Base-by-base conservation (phyloP, 345 rosid species). In the Gossypium sturtianum region DNA sequence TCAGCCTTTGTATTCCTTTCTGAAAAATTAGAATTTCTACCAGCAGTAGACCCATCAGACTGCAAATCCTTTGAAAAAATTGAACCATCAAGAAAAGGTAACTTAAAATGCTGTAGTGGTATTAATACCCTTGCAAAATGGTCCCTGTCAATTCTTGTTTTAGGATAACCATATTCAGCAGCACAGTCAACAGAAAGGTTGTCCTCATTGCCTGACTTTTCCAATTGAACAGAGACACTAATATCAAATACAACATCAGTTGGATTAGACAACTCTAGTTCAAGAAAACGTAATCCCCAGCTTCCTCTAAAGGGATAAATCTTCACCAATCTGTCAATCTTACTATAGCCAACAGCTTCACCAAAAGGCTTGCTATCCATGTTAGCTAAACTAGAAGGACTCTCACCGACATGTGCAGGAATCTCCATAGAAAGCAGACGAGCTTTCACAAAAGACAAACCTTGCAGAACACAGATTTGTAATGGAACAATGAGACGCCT, bases 381-480 rank as follows among this genome's bases (percentile, higher is more conserved):
- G 67, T 61, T 51, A 54, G 79, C 79, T 48, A 83, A 74, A 48
- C 74, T 83, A 57, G 87, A 85, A 87, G 83, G 86, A 77, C 80
- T 86, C 80, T 83, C 90, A 71, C 91, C 89, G 56, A 96, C 89
- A 74, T 89, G 93, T 3, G 99, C 97, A 72, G 98, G 99, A 77
- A 93, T 96, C 83, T 96, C 97, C 99, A 96, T 96, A 45, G 99
- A 93, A 77, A 96, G 98, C 80, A 96, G 80, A 71, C 97, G 90
- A 66, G 91, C 99, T 82, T 86, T 91, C 45, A 96, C 97, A 82
- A 96, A 87, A 70, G 97, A 91, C 72, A 96, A 82, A 81, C 99
- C 98, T 83, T 85, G 98, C 78, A 90, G 67, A 78, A 96, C 97
- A 77, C 95, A 90, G 49, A 96, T 80, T 64, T 92, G 98, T 80